A percentile compares a stretch with the other conserved stretches of the same genome.
These are phyloP conservation scores for Citropsis articulata DNA, from an alignment of 345 rosid species.

Conservation along the genomic window DNA sequence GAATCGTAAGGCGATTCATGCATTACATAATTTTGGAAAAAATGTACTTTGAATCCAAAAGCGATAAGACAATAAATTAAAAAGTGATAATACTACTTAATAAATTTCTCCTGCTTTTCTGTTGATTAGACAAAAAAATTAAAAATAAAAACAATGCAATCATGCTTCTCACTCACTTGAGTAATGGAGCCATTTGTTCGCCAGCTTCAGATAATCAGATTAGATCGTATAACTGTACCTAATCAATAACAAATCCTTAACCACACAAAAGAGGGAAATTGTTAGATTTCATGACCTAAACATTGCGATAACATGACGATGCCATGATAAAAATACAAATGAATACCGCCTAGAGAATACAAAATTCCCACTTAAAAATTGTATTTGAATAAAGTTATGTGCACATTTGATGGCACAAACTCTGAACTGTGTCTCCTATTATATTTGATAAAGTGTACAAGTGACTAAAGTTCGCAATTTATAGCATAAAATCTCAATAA, in stretches of 20 bases:
- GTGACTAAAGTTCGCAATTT: not conserved
- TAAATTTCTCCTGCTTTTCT: not conserved
- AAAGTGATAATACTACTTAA: not conserved
- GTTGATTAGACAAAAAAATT: conserved; percentile 6
- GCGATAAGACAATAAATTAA: conserved; percentile 7
- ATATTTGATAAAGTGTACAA: not conserved
- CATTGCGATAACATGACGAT: conserved; percentile 24
- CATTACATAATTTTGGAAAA: not conserved
- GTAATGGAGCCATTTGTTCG: not conserved
- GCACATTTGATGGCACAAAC: not conserved
- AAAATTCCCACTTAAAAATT: not conserved
- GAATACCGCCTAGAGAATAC: not conserved
- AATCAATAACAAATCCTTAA: not conserved
- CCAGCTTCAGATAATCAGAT: not conserved
- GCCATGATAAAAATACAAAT: not conserved
- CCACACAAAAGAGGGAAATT: not conserved
- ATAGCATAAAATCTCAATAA: not conserved
- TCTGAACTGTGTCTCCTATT: not conserved
- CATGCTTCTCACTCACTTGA: not conserved
- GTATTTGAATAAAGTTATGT: not conserved
- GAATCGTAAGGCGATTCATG: conserved; percentile 12
- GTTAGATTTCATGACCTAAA: conserved; percentile 16
- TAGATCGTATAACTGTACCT: not conserved
- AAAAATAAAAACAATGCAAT: not conserved
- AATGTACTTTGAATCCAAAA: no score